A percentile compares a stretch with the other conserved stretches of the same genome.
These are phyloP conservation scores for Acanthamoeba quina DNA, from an alignment of 208 protist species.

Conservation along the genomic window DNA sequence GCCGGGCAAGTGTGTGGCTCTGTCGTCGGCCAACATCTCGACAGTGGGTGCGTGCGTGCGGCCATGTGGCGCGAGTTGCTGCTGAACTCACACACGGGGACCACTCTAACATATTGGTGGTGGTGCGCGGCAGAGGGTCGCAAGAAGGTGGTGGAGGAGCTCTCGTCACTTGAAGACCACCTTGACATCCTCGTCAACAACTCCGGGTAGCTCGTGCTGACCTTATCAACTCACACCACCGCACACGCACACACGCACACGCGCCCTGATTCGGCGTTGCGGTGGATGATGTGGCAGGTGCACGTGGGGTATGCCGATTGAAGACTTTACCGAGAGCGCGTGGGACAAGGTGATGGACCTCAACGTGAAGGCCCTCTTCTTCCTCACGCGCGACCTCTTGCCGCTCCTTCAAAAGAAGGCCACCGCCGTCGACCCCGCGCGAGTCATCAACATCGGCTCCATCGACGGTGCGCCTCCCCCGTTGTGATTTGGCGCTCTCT, in stretches of 20 bases:
- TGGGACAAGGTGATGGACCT: constrained; percentile 81
- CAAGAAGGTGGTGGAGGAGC: constrained; percentile 65
- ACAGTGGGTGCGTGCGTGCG: neutral
- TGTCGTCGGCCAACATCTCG: constrained; percentile 49
- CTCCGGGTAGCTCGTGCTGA: neutral
- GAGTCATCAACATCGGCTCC: constrained; percentile 80
- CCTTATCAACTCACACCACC: no score
- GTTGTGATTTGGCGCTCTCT: no score
- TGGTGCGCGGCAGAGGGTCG: neutral
- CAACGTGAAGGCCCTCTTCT: constrained; percentile 77
- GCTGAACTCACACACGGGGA: no score
- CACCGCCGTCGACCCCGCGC: constrained; percentile 24
- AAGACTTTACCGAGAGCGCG: constrained; percentile 75
- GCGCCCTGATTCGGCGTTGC: neutral
- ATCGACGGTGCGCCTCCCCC: constrained; percentile 61
- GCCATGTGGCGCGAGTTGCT: neutral
- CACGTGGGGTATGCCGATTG: constrained; percentile 77
- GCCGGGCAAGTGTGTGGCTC: constrained; percentile 74
- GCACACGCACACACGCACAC: no score
- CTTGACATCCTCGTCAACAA: constrained; percentile 77
- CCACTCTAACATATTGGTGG: no score
- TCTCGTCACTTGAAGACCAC: constrained; percentile 53
- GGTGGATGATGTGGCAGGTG: constrained; percentile 19
- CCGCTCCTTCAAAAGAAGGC: constrained; percentile 68
- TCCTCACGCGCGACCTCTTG: constrained; percentile 65